Conservation (phyloP, 352 stramenopile genomes). For the Thalassiosira ordinaria region DNA sequence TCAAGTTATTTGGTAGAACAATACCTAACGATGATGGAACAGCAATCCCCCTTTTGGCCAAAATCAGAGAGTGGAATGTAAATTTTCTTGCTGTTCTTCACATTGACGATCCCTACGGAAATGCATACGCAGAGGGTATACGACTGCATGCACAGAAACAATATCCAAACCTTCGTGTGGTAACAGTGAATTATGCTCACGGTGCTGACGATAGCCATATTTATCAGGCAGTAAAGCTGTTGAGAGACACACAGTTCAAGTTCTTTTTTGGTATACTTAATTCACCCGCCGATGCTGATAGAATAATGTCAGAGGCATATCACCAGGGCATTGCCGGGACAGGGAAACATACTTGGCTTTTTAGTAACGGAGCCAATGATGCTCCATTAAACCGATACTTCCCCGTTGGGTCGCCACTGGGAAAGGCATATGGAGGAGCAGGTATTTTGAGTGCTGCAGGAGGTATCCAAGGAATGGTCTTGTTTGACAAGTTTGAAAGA, state of each 20-base stretch:
- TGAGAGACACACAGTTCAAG: conserved; percentile 36
- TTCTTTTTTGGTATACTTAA: conserved; percentile 56
- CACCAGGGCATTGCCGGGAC: conserved; percentile 57
- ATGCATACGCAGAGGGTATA: conserved; percentile 21
- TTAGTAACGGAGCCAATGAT: conserved; percentile 52
- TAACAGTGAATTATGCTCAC: not conserved
- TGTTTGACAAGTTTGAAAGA: conserved; percentile 49
- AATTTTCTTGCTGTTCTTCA: conserved; percentile 42
- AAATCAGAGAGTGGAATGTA: conserved; percentile 25
- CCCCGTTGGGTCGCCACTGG: conserved; percentile 26
- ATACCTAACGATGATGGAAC: conserved; percentile 68
- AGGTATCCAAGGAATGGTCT: conserved; percentile 36
- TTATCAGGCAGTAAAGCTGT: conserved; percentile 11
- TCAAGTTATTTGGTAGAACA: conserved; percentile 65
- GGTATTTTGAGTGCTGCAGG: conserved; percentile 38
- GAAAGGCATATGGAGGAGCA: conserved; percentile 43
- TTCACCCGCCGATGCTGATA: conserved; percentile 19
- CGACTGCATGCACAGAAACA: not conserved
- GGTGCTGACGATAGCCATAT: conserved; percentile 9
- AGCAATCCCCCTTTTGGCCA: conserved; percentile 52
- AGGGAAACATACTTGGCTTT: conserved; percentile 63
- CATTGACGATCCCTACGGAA: conserved; percentile 41
- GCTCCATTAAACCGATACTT: conserved; percentile 16
- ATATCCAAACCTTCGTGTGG: conserved; percentile 2
- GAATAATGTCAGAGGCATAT: conserved; percentile 56